Percentiles rank a stretch among this genome's conserved stretches.
phyloP scores from a whole-genome alignment of 208 protist species.

The Wallacemonas rigidus region DNA sequence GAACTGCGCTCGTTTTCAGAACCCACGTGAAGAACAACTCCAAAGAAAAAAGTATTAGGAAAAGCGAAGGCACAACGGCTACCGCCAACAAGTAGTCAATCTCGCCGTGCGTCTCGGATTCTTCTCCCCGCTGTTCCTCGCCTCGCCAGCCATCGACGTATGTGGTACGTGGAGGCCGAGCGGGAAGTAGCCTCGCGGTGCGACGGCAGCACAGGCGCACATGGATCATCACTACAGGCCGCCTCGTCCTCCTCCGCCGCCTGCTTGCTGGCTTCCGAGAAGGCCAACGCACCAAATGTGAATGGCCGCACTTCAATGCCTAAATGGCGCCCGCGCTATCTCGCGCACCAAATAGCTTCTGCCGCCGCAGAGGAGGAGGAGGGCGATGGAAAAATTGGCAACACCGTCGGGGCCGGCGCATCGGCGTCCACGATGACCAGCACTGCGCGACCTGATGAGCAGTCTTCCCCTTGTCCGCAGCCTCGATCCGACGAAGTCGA shows the following conservation, averaged over 20 bases:
- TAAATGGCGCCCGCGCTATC: constrained; percentile 13
- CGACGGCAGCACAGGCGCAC: background rate
- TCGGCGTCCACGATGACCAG: too few species aligned
- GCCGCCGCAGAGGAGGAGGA: background rate
- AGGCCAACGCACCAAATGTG: background rate
- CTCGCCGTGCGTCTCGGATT: background rate
- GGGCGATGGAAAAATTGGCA: background rate
- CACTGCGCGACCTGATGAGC: too few species aligned
- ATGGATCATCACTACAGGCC: constrained; percentile 4
- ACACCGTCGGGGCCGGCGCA: too few species aligned
- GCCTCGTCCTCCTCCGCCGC: constrained; percentile 2
- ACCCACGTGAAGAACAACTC: too few species aligned
- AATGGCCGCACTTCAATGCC: background rate
- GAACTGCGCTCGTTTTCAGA: too few species aligned
- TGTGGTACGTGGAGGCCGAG: constrained; percentile 14
- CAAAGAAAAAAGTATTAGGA: constrained; percentile 6
- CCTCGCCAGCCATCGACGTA: background rate
- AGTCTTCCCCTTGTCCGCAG: too few species aligned
- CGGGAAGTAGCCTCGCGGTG: background rate
- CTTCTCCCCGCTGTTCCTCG: background rate
- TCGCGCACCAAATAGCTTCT: background rate
- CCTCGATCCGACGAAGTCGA: too few species aligned
- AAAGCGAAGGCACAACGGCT: too few species aligned
- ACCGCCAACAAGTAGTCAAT: too few species aligned
- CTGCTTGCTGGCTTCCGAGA: background rate